These are phyloP conservation scores for apple (Malus domestica) DNA, from an alignment of 306 rosid species.

Conservation along the genomic window ASM211411v1 NC_041794.1:28366501-28367000, in stretches of 20 bases:
- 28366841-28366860: not conserved
- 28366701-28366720: conserved; percentile 49
- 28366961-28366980: not conserved
- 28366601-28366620: conserved; percentile 33
- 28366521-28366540: conserved; percentile 74
- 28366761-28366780: conserved; percentile 67
- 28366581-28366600: conserved; percentile 29
- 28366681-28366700: conserved; percentile 52
- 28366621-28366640: conserved; percentile 40
- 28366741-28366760: conserved; percentile 57
- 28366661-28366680: conserved; percentile 31
- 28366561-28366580: conserved; percentile 23
- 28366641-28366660: conserved; percentile 33
- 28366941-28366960: not conserved
- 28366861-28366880: not conserved
- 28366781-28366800: not conserved
- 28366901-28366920: not conserved
- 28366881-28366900: not conserved
- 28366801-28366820: not conserved
- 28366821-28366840: not conserved
- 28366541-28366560: conserved; percentile 42
- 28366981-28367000: not conserved
- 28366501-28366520: conserved; percentile 74
- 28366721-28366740: conserved; percentile 46
- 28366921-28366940: not conserved